These are phyloP conservation scores for Symbiodinium pilosum DNA, from an alignment of 73 alveolate species.

Conservation along the genomic window DNA sequence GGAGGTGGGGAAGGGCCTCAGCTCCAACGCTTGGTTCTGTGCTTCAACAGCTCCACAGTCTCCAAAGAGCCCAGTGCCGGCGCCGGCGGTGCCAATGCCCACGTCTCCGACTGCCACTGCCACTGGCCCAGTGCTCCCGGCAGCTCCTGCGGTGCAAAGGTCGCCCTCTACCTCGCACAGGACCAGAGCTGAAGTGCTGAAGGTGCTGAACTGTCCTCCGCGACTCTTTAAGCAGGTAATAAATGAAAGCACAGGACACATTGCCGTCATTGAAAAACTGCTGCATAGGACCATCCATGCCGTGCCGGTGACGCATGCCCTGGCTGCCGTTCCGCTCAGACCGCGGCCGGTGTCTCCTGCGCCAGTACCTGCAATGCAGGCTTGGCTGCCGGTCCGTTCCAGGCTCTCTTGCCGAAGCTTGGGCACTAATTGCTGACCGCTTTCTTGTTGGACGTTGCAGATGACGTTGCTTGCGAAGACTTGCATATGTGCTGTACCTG, in stretches of 20 bases:
- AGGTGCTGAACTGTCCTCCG: too few species aligned
- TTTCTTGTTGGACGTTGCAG: too few species aligned
- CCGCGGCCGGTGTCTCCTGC: constrained; percentile 1
- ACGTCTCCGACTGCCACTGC: too few species aligned
- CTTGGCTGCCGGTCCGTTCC: not conserved
- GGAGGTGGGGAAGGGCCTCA: not conserved
- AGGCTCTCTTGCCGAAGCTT: not conserved
- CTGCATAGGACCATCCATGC: not conserved
- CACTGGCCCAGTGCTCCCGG: not conserved
- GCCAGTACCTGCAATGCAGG: not conserved
- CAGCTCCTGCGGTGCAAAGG: not conserved
- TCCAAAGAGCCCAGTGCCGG: not conserved
- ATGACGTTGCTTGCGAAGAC: too few species aligned
- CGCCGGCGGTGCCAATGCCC: not conserved
- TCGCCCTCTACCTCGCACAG: not conserved
- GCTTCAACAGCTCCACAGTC: not conserved
- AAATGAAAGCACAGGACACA: too few species aligned
- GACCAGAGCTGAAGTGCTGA: not conserved
- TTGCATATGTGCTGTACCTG: too few species aligned
- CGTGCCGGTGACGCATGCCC: constrained; percentile 4
- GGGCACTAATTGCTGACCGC: not conserved
- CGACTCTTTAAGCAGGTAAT: too few species aligned
- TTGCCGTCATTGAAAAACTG: too few species aligned
- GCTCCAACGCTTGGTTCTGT: not conserved
- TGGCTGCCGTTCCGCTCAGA: not conserved